Evolutionary conservation across 257 asterid species (phyloP).

Genomic region (Schizonepeta tenuifolia): DNA sequence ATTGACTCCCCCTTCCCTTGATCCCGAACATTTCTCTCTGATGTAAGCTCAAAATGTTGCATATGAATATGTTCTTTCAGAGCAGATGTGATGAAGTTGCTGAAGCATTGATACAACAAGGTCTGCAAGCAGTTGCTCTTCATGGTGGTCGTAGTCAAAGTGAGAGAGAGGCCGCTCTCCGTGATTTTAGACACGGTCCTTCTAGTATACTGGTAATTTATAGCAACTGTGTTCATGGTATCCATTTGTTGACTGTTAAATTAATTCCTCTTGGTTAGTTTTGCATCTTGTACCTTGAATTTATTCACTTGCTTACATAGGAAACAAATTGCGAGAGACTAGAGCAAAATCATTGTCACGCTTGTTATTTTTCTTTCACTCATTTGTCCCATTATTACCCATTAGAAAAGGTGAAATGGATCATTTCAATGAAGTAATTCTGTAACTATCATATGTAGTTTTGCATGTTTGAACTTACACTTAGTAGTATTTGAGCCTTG

Average conservation of each 20-base stretch:
- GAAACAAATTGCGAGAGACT: constrained; percentile 5
- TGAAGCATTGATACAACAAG: constrained; percentile 80
- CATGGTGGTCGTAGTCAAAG: constrained; percentile 95
- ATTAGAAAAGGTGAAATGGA: neutral
- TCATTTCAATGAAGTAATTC: constrained; percentile 2
- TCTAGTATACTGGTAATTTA: constrained; percentile 66
- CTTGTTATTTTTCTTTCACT: neutral
- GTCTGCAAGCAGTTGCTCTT: constrained; percentile 78
- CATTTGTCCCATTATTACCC: neutral
- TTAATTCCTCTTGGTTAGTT: constrained; percentile 20
- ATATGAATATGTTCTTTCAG: constrained; percentile 50
- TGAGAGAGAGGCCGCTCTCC: constrained; percentile 88
- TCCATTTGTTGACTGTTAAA: constrained; percentile 21
- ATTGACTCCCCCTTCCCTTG: neutral
- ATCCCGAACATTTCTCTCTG: neutral
- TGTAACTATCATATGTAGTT: neutral
- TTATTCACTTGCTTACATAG: constrained; percentile 11
- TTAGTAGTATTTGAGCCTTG: constrained; percentile 22
- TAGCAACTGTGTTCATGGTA: constrained; percentile 14
- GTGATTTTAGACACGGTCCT: constrained; percentile 77
- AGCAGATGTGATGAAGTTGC: constrained; percentile 92
- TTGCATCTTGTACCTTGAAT: constrained; percentile 29
- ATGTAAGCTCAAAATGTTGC: constrained; percentile 34
- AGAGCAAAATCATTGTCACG: constrained; percentile 18
- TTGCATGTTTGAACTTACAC: neutral